Evolutionary conservation across 1,139 yeast genomes (phyloP).

Genomic region (Debaryomyces psychrophilus): DNA sequence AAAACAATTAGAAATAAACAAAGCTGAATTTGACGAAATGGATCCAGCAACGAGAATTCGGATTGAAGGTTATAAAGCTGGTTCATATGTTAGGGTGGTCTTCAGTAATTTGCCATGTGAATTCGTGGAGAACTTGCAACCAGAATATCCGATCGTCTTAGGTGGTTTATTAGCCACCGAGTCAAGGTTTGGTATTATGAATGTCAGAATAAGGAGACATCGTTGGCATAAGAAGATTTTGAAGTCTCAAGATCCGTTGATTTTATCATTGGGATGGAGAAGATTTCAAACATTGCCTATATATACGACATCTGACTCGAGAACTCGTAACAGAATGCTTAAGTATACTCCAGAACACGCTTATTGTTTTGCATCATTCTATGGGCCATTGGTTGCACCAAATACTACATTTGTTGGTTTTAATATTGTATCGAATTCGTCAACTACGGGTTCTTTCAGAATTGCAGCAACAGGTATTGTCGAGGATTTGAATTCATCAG

Average conservation of each 20-base stretch:
- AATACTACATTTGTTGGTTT: conserved; percentile 97
- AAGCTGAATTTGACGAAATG: conserved; percentile 73
- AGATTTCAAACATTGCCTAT: conserved; percentile 96
- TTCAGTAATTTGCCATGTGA: conserved; percentile 88
- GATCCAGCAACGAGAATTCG: conserved; percentile 73
- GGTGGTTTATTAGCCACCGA: conserved; percentile 94
- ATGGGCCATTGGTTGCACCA: conserved; percentile 96
- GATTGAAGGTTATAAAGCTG: conserved; percentile 92
- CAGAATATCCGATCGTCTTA: conserved; percentile 79
- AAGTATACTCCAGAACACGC: conserved; percentile 99
- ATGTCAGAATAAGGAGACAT: conserved; percentile 93
- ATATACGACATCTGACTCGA: conserved; percentile 93
- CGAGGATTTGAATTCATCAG: conserved; percentile 86
- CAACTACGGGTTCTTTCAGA: conserved; percentile 88
- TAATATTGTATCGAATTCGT: conserved; percentile 79
- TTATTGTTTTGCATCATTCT: conserved; percentile 93
- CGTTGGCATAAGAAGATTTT: conserved; percentile 98
- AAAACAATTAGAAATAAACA: conserved; percentile 91
- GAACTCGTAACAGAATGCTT: conserved; percentile 97
- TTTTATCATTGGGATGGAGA: conserved; percentile 96
- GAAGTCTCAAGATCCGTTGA: conserved; percentile 94
- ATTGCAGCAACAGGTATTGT: conserved; percentile 98
- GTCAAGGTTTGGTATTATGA: conserved; percentile 88
- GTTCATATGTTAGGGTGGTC: conserved; percentile 89
- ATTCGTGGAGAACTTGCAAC: conserved; percentile 82